These are phyloP conservation scores for Salix dunnii DNA, from an alignment of 345 rosid genomes.

Conservation along the genomic window DNA sequence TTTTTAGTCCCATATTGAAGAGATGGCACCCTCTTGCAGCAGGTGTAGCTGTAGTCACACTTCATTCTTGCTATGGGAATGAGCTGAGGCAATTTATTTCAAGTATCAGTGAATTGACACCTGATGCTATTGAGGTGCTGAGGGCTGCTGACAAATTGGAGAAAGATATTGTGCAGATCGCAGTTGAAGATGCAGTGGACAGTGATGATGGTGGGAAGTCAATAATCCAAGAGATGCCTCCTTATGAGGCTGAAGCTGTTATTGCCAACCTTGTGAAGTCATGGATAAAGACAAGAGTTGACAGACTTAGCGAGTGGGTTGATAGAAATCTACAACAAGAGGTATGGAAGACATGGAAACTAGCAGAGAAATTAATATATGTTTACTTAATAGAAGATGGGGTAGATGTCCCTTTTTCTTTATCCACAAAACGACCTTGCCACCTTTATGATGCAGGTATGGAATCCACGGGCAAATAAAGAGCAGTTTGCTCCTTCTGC, in stretches of 20 bases:
- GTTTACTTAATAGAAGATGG: background rate
- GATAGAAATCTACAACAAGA: conserved; percentile 87
- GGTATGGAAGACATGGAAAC: conserved; percentile 33
- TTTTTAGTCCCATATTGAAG: conserved; percentile 89
- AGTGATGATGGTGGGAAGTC: conserved; percentile 99
- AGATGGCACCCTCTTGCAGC: conserved; percentile 98
- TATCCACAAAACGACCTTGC: background rate
- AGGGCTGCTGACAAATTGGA: conserved; percentile 95
- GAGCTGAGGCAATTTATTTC: conserved; percentile 79
- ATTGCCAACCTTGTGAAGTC: conserved; percentile 80
- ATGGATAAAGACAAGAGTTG: conserved; percentile 78
- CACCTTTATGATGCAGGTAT: conserved; percentile 40
- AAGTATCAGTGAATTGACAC: conserved; percentile 70
- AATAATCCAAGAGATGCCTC: conserved; percentile 97
- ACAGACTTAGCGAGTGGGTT: conserved; percentile 82
- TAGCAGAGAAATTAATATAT: background rate
- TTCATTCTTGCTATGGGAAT: conserved; percentile 87
- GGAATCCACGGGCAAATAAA: conserved; percentile 64
- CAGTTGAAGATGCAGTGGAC: conserved; percentile 94
- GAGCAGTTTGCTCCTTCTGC: conserved; percentile 82
- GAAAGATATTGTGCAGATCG: conserved; percentile 96
- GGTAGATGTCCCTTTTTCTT: background rate
- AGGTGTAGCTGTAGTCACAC: conserved; percentile 96
- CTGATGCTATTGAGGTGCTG: conserved; percentile 79
- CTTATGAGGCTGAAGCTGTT: conserved; percentile 81